Evolutionary conservation across 2,329 filamentous ascomycete species (phyloP).

Genomic region (Volutella citrinella): DNA sequence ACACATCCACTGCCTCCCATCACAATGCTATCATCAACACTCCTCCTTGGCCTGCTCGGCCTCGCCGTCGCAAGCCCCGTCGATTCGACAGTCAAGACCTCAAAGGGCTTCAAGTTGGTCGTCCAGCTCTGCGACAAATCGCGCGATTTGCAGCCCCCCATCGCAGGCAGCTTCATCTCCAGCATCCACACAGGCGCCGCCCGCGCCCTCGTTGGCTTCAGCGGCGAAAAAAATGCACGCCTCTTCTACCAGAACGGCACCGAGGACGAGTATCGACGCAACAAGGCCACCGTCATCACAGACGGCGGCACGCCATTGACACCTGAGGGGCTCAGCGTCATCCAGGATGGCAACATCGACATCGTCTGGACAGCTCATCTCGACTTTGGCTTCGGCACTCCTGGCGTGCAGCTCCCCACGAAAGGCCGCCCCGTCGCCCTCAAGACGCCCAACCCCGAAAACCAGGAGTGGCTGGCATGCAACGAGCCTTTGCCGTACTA

Average conservation of each 20-base stretch:
- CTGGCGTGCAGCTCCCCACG: constrained; percentile 30
- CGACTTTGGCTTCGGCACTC: constrained; percentile 34
- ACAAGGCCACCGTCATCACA: constrained; percentile 34
- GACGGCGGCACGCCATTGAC: constrained; percentile 39
- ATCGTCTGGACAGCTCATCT: constrained; percentile 29
- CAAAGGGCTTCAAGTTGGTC: constrained; percentile 39
- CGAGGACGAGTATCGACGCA: constrained; percentile 28
- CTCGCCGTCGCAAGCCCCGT: constrained; percentile 22
- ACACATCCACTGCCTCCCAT: neutral
- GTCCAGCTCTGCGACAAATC: constrained; percentile 42
- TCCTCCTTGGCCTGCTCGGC: constrained; percentile 22
- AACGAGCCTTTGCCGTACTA: constrained; percentile 42
- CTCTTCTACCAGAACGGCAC: constrained; percentile 52
- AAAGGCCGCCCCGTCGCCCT: constrained; percentile 29
- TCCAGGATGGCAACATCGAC: constrained; percentile 25
- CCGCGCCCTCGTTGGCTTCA: constrained; percentile 33
- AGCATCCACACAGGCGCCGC: constrained; percentile 44
- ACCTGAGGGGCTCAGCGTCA: constrained; percentile 35
- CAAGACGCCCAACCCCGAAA: no score
- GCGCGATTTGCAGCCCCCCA: constrained; percentile 37
- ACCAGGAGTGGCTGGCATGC: constrained; percentile 45
- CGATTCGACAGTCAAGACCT: constrained; percentile 2
- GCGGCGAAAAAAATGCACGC: constrained; percentile 16
- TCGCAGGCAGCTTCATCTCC: constrained; percentile 38
- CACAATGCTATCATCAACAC: constrained; percentile 21